Evolutionary conservation across 2,329 filamentous ascomycete species (phyloP).

Genomic region (Cordyceps fumosorosea): DNA sequence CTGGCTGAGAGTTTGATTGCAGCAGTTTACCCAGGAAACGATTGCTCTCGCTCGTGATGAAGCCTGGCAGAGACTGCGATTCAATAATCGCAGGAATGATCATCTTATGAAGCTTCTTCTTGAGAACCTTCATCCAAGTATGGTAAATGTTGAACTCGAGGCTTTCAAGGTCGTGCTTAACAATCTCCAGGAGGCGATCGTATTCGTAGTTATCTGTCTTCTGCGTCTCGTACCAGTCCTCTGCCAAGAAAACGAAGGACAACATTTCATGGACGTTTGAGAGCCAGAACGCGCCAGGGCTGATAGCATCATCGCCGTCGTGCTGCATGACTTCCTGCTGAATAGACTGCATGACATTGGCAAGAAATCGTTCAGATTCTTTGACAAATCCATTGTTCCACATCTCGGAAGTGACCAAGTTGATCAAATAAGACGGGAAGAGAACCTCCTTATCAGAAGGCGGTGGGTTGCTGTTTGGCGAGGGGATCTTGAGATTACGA

Average conservation of each 20-base stretch:
- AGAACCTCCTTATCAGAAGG: conserved; percentile 97
- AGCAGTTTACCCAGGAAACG: conserved; percentile 96
- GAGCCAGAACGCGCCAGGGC: conserved; percentile 96
- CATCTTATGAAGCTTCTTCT: conserved; percentile 99
- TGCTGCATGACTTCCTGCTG: conserved; percentile 99
- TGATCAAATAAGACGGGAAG: conserved; percentile 98
- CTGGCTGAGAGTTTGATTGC: conserved; percentile 80
- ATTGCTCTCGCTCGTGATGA: conserved; percentile 97
- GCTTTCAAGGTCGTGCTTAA: conserved; percentile 97
- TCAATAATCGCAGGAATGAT: conserved; percentile 99
- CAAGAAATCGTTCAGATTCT: conserved; percentile 96
- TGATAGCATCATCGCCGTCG: conserved; percentile 93
- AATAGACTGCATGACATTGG: conserved; percentile 99
- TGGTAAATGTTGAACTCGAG: conserved; percentile 99
- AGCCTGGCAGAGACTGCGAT: conserved; percentile 94
- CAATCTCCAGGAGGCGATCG: conserved; percentile 92
- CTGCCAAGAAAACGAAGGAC: conserved; percentile 96
- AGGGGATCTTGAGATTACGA: conserved; percentile 91
- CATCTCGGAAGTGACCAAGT: conserved; percentile 98
- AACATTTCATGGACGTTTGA: conserved; percentile 99
- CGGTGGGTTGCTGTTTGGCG: conserved; percentile 76
- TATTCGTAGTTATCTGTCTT: conserved; percentile 99
- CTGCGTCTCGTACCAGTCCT: conserved; percentile 99
- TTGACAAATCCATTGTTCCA: conserved; percentile 99
- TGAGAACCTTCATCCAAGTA: conserved; percentile 99